Evolutionary conservation across 257 asterid genomes (phyloP).

Genomic region (Gardenia jasminoides): DNA sequence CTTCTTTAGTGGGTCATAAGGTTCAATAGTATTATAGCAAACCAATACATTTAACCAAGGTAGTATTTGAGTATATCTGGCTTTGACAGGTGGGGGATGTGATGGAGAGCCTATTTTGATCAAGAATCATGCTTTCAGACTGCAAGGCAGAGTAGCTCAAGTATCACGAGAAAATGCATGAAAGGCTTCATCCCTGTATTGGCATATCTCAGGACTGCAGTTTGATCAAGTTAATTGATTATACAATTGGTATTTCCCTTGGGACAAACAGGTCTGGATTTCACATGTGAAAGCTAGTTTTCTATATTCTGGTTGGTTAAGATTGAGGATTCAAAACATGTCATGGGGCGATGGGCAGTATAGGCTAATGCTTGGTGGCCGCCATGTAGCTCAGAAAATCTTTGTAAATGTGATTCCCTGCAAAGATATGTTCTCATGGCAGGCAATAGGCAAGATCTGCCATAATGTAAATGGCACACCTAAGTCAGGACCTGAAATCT

Average conservation of each 20-base stretch:
- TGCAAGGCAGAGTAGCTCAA: neutral
- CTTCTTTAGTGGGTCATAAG: neutral
- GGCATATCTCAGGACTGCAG: conserved; percentile 4
- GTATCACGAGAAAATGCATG: neutral
- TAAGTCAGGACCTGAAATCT: neutral
- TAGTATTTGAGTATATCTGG: neutral
- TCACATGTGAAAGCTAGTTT: neutral
- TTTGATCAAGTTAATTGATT: neutral
- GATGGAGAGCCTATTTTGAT: neutral
- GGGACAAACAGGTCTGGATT: no score
- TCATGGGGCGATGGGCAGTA: neutral
- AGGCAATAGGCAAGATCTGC: neutral
- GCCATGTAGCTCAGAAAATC: neutral
- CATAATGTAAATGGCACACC: neutral
- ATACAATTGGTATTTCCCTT: neutral
- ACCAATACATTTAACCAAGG: neutral
- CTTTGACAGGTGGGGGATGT: neutral
- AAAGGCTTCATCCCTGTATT: neutral
- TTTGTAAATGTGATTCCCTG: neutral
- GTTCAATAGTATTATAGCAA: neutral
- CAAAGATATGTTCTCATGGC: neutral
- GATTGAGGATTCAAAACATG: neutral
- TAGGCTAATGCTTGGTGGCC: no score
- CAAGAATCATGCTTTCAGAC: neutral
- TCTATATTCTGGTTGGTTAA: neutral